Percentiles rank a stretch among this genome's conserved stretches.
These are phyloP conservation scores for Xanthoceras sorbifolium DNA, from an alignment of 345 rosid genomes.

Conservation along the genomic window DNA sequence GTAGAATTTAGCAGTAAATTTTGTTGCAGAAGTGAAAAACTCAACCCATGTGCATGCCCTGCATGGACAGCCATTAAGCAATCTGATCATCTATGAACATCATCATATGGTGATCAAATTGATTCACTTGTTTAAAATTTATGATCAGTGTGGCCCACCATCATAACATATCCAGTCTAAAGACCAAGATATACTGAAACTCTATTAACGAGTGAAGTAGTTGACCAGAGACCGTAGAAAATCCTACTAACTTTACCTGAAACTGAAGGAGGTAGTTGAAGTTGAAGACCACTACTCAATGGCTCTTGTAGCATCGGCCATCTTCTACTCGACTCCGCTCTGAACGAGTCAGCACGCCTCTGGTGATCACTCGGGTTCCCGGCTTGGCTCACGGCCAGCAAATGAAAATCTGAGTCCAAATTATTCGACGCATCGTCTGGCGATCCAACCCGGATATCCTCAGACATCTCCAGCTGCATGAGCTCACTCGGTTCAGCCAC, in stretches of 20 bases:
- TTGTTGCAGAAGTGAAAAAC: background rate
- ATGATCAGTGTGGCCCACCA: background rate
- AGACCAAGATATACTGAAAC: too few species aligned
- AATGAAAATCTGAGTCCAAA: slow-evolving; percentile 56
- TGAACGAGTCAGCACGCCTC: slow-evolving; percentile 39
- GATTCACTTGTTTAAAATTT: background rate
- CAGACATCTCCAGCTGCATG: slow-evolving; percentile 80
- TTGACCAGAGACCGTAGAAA: background rate
- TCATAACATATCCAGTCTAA: too few species aligned
- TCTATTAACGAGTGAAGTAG: background rate
- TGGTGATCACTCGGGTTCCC: slow-evolving; percentile 32
- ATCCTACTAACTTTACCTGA: background rate
- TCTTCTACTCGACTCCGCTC: slow-evolving; percentile 50
- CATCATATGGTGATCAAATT: background rate
- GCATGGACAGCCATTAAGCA: slow-evolving; percentile 3
- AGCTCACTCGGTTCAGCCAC: slow-evolving; percentile 62
- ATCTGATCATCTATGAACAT: background rate
- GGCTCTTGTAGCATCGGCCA: slow-evolving; percentile 52
- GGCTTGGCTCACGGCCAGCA: slow-evolving; percentile 32
- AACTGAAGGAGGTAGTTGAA: too few species aligned
- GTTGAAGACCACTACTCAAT: slow-evolving; percentile 23
- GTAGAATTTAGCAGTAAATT: background rate
- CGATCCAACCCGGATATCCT: slow-evolving; percentile 76
- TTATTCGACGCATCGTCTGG: slow-evolving; percentile 78
- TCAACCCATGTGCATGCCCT: slow-evolving; percentile 13